Percentiles rank a stretch among this genome's conserved stretches.
Evolutionary conservation across 2,329 filamentous ascomycete genomes (phyloP).

Genomic region (Passalora sequoiae): DNA sequence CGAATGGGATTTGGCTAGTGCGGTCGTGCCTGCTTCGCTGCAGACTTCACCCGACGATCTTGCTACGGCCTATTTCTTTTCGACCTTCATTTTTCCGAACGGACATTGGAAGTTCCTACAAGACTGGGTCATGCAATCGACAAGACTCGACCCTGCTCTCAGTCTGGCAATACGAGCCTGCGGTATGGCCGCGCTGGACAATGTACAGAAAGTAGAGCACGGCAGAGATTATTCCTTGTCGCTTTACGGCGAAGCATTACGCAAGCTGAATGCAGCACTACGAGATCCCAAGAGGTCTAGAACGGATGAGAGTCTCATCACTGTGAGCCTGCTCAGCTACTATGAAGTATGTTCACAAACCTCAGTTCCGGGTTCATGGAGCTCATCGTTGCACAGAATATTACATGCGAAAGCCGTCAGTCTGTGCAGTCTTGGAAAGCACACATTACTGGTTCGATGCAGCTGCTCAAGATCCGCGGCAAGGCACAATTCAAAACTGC

Average conservation of each 20-base stretch:
- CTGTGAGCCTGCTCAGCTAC: conserved; percentile 35
- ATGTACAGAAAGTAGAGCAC: conserved; percentile 20
- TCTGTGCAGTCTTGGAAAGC: conserved; percentile 37
- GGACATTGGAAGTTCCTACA: conserved; percentile 30
- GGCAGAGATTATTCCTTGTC: conserved; percentile 25
- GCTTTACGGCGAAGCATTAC: conserved; percentile 30
- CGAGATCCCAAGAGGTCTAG: conserved; percentile 28
- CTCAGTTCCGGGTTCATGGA: conserved; percentile 9
- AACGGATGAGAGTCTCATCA: conserved; percentile 33
- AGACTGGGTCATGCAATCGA: conserved; percentile 9
- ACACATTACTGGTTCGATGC: conserved; percentile 35
- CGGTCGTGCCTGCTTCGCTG: conserved; percentile 12
- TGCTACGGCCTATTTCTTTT: conserved; percentile 30
- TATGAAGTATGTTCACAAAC: conserved; percentile 30
- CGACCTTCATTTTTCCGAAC: conserved; percentile 24
- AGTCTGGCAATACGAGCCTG: conserved; percentile 30
- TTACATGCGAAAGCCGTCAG: conserved; percentile 29
- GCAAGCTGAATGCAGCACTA: conserved; percentile 32
- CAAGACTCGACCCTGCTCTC: conserved; percentile 24
- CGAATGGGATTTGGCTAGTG: background rate
- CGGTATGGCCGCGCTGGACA: conserved; percentile 30
- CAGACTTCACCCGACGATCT: conserved; percentile 24
- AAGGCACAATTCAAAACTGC: conserved; percentile 27
- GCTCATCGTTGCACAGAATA: conserved; percentile 16
- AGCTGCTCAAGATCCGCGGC: conserved; percentile 33